These are phyloP conservation scores for Sporothrix inflata DNA, from an alignment of 2,329 filamentous ascomycete species.

Conservation along the genomic window DNA sequence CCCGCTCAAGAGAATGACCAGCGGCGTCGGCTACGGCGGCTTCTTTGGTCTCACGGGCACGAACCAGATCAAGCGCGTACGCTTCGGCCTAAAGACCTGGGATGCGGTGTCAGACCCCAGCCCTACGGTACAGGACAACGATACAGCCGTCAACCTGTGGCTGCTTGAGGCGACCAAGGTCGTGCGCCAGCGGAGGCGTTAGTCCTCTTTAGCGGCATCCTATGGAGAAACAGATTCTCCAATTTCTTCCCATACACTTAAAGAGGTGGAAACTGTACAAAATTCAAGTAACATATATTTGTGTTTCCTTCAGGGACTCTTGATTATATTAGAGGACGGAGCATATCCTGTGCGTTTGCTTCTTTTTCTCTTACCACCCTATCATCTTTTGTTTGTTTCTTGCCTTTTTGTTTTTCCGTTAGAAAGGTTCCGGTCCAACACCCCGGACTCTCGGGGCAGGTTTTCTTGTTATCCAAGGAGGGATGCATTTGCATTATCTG, in stretches of 20 bases:
- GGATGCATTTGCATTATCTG: neutral
- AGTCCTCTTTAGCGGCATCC: neutral
- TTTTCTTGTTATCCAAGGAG: neutral
- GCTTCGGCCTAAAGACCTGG: constrained; percentile 35
- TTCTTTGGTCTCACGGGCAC: neutral
- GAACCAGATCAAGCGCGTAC: constrained; percentile 30
- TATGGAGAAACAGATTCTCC: neutral
- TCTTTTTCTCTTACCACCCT: neutral
- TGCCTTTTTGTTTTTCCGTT: neutral
- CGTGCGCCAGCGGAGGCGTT: constrained; percentile 31
- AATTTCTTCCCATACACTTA: neutral
- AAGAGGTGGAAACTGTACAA: neutral
- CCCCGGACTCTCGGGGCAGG: neutral
- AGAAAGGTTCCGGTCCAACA: neutral
- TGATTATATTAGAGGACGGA: neutral
- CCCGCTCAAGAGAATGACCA: constrained; percentile 23
- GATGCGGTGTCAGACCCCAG: constrained; percentile 35
- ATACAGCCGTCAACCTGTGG: constrained; percentile 36
- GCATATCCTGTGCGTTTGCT: neutral
- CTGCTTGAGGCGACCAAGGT: constrained; percentile 35
- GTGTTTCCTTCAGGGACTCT: neutral
- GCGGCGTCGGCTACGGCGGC: constrained; percentile 22
- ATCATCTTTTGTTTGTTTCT: neutral
- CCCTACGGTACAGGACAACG: constrained; percentile 34
- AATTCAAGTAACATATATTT: neutral